Conservation (phyloP, 345 rosid genomes). For the Lumnitzera racemosa region DNA sequence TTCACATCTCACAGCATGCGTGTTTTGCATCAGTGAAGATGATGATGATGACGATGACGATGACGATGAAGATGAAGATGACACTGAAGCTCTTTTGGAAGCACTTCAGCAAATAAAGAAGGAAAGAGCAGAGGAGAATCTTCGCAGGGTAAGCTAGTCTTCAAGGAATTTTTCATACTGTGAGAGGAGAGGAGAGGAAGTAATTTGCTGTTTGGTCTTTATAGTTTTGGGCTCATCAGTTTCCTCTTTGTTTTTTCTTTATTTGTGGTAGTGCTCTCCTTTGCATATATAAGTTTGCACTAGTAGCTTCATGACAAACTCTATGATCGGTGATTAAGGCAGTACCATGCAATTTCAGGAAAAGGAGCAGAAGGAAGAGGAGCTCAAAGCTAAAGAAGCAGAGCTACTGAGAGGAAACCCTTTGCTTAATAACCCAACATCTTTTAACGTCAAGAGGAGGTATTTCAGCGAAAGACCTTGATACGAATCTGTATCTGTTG, state of each 20-base stretch:
- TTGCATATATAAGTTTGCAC: neutral
- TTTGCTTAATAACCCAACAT: constrained; percentile 59
- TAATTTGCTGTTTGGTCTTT: no score
- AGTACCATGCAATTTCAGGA: constrained; percentile 35
- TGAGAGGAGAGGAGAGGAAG: no score
- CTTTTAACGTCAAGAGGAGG: constrained; percentile 86
- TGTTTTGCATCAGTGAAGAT: constrained; percentile 8
- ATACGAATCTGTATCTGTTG: neutral
- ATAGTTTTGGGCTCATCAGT: no score
- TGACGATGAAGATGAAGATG: constrained; percentile 67
- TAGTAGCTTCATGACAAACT: no score
- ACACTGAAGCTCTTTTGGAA: constrained; percentile 84
- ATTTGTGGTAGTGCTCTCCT: no score
- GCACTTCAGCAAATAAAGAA: constrained; percentile 96
- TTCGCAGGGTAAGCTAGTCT: constrained; percentile 44
- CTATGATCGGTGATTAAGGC: neutral
- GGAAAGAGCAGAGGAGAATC: constrained; percentile 90
- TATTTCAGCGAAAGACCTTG: constrained; percentile 12
- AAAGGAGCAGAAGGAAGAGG: constrained; percentile 61
- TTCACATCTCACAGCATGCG: no score
- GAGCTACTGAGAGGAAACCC: constrained; percentile 95
- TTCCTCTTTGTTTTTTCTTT: no score
- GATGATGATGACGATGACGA: constrained; percentile 58
- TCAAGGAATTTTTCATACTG: no score
- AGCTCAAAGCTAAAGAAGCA: constrained; percentile 78